Conservation (phyloP, 176 grass and related monocot genomes). For the Zea mays region Zm-B73-REFERENCE-NAM-5.0 NC_050097.1:168631001-168631500, state of each 20-base stretch:
- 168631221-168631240: slow-evolving; percentile 70
- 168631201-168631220: slow-evolving; percentile 59
- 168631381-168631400: neutral
- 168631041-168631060: neutral
- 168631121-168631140: neutral
- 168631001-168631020: neutral
- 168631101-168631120: neutral
- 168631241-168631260: slow-evolving; percentile 42
- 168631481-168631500: slow-evolving; percentile 81
- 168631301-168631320: slow-evolving; percentile 40
- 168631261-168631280: slow-evolving; percentile 70
- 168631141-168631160: neutral
- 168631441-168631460: slow-evolving; percentile 73
- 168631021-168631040: neutral
- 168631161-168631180: neutral
- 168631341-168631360: neutral
- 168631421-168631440: slow-evolving; percentile 61
- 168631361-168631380: neutral
- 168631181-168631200: slow-evolving; percentile 52
- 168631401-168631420: neutral
- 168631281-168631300: slow-evolving; percentile 68
- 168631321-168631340: neutral
- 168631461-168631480: slow-evolving; percentile 74
- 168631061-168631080: neutral
- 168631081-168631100: neutral